Percentiles rank a stretch among this genome's conserved stretches.
These are phyloP conservation scores for Scedosporium boydii DNA, from an alignment of 2,329 filamentous ascomycete genomes.

Conservation along the genomic window DNA sequence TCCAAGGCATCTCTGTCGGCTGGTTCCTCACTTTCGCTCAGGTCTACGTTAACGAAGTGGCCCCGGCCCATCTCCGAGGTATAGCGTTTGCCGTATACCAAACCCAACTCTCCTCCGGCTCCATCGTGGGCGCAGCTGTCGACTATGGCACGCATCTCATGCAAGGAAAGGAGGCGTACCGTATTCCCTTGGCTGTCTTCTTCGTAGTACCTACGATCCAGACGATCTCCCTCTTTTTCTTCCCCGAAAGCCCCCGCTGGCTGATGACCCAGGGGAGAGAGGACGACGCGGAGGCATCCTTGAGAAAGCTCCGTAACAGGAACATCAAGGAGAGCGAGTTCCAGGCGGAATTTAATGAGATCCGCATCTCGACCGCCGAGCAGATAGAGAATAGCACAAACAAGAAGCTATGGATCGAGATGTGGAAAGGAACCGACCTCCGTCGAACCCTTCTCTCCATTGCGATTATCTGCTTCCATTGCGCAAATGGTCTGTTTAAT, in stretches of 20 bases:
- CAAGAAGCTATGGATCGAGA: slow-evolving; percentile 20
- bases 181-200: slow-evolving; percentile 19
- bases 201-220: slow-evolving; percentile 22
- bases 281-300: slow-evolving; percentile 16
- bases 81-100: slow-evolving; percentile 24
- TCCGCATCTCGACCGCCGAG: slow-evolving; percentile 18
- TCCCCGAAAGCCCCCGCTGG: slow-evolving; percentile 29
- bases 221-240: slow-evolving; percentile 20
- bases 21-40: slow-evolving; percentile 26
- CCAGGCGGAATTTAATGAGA: slow-evolving; percentile 21
- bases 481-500: slow-evolving; percentile 18
- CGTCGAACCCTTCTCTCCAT: slow-evolving; percentile 20
- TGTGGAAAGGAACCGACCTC: slow-evolving; percentile 20
- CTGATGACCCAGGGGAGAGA: slow-evolving; percentile 25
- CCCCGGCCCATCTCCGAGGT: slow-evolving; percentile 24
- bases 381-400: slow-evolving; percentile 15
- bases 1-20: slow-evolving; percentile 22
- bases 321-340: slow-evolving; percentile 18
- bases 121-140: slow-evolving; percentile 22
- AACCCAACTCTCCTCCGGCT: slow-evolving; percentile 20
- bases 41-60: slow-evolving; percentile 25
- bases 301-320: slow-evolving; percentile 15
- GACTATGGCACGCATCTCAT: slow-evolving; percentile 19
- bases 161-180: slow-evolving; percentile 7
- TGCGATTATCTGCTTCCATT: slow-evolving; percentile 21